A percentile compares a stretch with the other conserved stretches of the same genome.
These are phyloP conservation scores for Lolium rigidum DNA, from an alignment of 176 grass and related monocot genomes.

Conservation along the genomic window DNA sequence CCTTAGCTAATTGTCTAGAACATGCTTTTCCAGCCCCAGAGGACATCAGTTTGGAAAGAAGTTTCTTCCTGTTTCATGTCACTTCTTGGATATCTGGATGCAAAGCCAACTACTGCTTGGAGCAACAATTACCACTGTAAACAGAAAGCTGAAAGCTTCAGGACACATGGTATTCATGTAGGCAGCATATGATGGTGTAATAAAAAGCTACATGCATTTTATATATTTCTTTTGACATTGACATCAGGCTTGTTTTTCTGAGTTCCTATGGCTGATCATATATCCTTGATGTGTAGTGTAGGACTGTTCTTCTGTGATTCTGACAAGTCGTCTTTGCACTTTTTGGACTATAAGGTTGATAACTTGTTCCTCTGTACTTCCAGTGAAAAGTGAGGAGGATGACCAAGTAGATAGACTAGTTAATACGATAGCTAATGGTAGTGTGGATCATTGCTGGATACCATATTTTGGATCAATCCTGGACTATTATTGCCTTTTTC, in stretches of 20 bases:
- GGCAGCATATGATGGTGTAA: neutral
- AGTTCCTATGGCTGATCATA: neutral
- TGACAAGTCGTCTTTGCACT: conserved; percentile 13
- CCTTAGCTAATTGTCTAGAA: conserved; percentile 31
- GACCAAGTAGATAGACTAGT: conserved; percentile 17
- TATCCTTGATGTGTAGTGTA: conserved; percentile 1
- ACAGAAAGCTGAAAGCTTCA: neutral
- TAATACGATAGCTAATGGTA: conserved; percentile 30
- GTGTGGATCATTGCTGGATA: neutral
- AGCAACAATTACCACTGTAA: conserved; percentile 8
- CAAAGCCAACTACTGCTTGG: conserved; percentile 40
- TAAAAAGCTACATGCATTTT: neutral
- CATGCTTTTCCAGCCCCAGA: conserved; percentile 69
- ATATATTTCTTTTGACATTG: neutral
- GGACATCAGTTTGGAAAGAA: conserved; percentile 91
- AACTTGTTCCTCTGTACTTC: conserved; percentile 35
- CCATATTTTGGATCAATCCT: neutral
- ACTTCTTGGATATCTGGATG: conserved; percentile 73
- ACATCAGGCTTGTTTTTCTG: neutral
- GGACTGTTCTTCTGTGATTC: conserved; percentile 4
- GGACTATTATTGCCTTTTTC: neutral
- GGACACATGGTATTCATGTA: neutral
- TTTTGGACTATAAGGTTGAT: neutral
- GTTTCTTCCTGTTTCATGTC: conserved; percentile 83
- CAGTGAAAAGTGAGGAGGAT: neutral